Base-by-base conservation (phyloP, 2,329 filamentous ascomycete species). In the Stemphylium beticola region DNA sequence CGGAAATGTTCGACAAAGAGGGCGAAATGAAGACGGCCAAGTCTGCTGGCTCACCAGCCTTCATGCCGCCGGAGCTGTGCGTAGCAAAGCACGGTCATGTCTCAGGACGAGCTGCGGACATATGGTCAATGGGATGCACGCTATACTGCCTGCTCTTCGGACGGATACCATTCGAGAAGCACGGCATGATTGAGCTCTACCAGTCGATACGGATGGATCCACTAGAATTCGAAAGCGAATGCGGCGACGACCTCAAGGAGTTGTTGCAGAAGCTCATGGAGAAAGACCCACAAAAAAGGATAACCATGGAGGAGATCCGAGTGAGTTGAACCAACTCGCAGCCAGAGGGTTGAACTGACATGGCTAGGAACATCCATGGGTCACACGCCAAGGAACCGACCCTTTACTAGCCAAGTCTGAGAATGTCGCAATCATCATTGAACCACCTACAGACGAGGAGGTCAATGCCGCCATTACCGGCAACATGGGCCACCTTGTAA, bases 61-160 rank as follows among this genome's bases (percentile, higher is more conserved):
- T 99, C 68, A 83, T 98, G 53, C 91, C 95, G 0, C 95, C 95
- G 0, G 95, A 99, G 75, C 81, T 99, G 11, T 99, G 95, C 69
- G 87, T 93, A 18, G 85, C 87, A 7, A 92, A 86, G 66, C 93
- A 97, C 71, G 91, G 91, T 0, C 88, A 93, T 62, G 88, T 98
- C 1, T 93, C 91, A 2, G 95, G 95, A 10, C 90, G 86, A 65
- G 92, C 93, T 4, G 92, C 92, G 4, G 95, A 99, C 75, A 92
- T 99, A 49, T 99, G 95, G 95, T 96, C 93, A 3, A 98, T 98
- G 93, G 95, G 95, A 6, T 88, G 97, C 8, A 96, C 93, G 1
- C 80, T 99, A 2, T 98, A 93, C 73, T 99, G 95, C 73, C 82
- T 99, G 34, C 87, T 90, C 57, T 98, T 96, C 68, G 95, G 95